These are phyloP conservation scores for Ophiostoma australiae DNA, from an alignment of 2,329 filamentous ascomycete species.

Conservation along the genomic window DNA sequence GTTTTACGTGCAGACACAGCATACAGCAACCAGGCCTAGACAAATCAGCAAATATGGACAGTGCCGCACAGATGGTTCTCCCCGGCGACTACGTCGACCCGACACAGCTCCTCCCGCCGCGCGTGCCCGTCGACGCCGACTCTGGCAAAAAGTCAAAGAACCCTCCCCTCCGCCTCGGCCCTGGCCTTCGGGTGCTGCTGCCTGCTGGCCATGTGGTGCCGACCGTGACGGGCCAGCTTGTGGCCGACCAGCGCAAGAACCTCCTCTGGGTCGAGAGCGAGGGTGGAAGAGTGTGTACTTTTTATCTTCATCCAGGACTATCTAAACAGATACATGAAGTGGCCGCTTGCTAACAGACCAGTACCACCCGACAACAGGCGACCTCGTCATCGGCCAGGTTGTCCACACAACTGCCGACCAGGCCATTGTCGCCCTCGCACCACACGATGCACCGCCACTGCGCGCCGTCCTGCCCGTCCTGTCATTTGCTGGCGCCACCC, in stretches of 20 bases:
- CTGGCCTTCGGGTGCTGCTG: conserved; percentile 75
- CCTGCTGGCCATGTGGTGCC: conserved; percentile 69
- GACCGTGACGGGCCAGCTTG: conserved; percentile 62
- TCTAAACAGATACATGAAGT: conserved; percentile 32
- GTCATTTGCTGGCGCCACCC: conserved; percentile 87
- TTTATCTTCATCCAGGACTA: conserved; percentile 29
- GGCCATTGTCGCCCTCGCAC: conserved; percentile 73
- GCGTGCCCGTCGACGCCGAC: conserved; percentile 35
- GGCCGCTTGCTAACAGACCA: conserved; percentile 40
- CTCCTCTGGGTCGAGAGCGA: conserved; percentile 71
- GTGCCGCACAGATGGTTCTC: conserved; percentile 49
- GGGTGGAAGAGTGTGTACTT: conserved; percentile 57
- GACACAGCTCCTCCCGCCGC: conserved; percentile 23
- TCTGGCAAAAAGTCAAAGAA: conserved; percentile 67
- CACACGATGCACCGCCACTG: conserved; percentile 47
- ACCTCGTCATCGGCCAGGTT: conserved; percentile 84
- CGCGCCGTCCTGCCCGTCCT: conserved; percentile 73
- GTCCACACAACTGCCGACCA: conserved; percentile 69
- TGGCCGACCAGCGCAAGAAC: conserved; percentile 67
- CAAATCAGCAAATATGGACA: neutral
- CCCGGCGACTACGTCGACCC: conserved; percentile 71
- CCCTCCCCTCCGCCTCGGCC: conserved; percentile 71
- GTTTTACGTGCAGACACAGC: neutral
- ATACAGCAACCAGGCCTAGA: neutral
- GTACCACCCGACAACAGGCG: conserved; percentile 75